Percentiles rank a stretch among this genome's conserved stretches.
These are phyloP conservation scores for Leptoxyphium fumago DNA, from an alignment of 2,329 filamentous ascomycete genomes.

Conservation along the genomic window DNA sequence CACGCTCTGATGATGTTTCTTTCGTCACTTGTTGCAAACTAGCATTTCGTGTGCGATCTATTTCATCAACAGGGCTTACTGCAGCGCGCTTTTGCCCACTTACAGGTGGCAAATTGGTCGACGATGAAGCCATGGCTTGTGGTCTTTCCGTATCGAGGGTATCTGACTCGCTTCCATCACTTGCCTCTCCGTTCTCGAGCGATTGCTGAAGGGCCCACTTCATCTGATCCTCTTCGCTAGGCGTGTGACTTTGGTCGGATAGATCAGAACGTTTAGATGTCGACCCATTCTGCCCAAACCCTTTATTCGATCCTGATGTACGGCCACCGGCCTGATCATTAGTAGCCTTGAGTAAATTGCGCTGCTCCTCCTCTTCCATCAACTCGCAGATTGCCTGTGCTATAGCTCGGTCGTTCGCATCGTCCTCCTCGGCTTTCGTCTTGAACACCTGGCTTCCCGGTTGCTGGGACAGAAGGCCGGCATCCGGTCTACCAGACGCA, in stretches of 20 bases:
- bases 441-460: slow-evolving; percentile 60
- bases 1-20: not conserved
- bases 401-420: slow-evolving; percentile 77
- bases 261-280: slow-evolving; percentile 1
- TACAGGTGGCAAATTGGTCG: slow-evolving; percentile 5
- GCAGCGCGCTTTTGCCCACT: not conserved
- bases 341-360: slow-evolving; percentile 35
- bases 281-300: slow-evolving; percentile 21
- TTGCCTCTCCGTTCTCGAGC: not conserved
- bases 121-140: slow-evolving; percentile 19
- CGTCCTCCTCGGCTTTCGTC: slow-evolving; percentile 75
- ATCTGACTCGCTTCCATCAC: not conserved
- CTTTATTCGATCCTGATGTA: slow-evolving; percentile 22
- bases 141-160: slow-evolving; percentile 9
- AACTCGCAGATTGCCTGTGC: slow-evolving; percentile 75
- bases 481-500: slow-evolving; percentile 53
- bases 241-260: slow-evolving; percentile 1
- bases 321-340: slow-evolving; percentile 40
- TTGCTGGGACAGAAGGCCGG: slow-evolving; percentile 50
- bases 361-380: slow-evolving; percentile 60
- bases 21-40: not conserved
- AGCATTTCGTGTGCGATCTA: not conserved
- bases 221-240: slow-evolving; percentile 22
- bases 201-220: slow-evolving; percentile 21
- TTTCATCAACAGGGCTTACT: not conserved